Percentiles rank a stretch among this genome's conserved stretches.
Evolutionary conservation across 2,329 filamentous ascomycete genomes (phyloP).

Genomic region (Apiospora koreana): DNA sequence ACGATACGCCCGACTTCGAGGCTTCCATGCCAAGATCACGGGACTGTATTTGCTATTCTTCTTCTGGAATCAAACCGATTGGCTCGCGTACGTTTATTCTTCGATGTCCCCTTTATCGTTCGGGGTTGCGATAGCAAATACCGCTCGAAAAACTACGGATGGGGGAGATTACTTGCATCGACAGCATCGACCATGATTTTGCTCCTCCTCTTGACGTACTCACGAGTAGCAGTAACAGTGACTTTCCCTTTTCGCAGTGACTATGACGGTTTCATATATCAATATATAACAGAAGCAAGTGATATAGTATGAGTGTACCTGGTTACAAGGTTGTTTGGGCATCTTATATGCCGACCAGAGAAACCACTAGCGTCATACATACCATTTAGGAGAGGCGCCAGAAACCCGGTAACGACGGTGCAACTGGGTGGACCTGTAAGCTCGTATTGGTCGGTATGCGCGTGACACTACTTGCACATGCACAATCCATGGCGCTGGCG

Average conservation of each 20-base stretch:
- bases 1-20: neutral
- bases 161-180: neutral
- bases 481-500: neutral
- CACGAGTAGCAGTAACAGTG: neutral
- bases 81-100: neutral
- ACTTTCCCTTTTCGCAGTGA: neutral
- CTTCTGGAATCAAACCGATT: neutral
- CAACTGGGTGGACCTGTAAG: neutral
- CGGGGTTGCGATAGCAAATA: neutral
- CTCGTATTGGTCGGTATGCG: conserved; percentile 5
- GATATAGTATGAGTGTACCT: neutral
- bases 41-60: neutral
- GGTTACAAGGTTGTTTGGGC: neutral
- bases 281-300: neutral
- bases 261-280: neutral
- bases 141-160: neutral
- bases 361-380: neutral
- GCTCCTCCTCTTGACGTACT: neutral
- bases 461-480: neutral
- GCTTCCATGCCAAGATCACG: neutral
- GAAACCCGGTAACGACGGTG: conserved; percentile 1
- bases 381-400: neutral
- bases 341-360: neutral
- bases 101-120: neutral
- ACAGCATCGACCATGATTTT: neutral